These are phyloP conservation scores for Venturia carpophila DNA, from an alignment of 2,329 filamentous ascomycete species.

Conservation along the genomic window DNA sequence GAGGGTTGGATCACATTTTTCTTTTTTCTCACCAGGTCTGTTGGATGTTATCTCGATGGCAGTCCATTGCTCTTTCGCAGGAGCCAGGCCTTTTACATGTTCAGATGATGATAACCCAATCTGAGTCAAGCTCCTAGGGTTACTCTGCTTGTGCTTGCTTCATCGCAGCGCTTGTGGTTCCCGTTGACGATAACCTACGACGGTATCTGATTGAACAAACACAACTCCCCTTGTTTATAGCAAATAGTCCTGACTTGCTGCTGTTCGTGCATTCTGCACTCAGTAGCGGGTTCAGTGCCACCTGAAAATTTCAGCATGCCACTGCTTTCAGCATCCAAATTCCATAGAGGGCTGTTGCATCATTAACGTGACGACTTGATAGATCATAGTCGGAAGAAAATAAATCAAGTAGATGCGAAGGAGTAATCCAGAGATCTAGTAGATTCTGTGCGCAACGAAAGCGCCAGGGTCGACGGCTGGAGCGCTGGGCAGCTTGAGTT, in stretches of 20 bases:
- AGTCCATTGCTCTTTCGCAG: slow-evolving; percentile 15
- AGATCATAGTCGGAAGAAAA: too few relatives aligned
- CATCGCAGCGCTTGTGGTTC: slow-evolving; percentile 1
- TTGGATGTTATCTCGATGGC: slow-evolving; percentile 6
- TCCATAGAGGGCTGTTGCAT: too few relatives aligned
- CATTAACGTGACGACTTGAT: too few relatives aligned
- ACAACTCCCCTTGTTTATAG: background rate
- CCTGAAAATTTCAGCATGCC: too few relatives aligned
- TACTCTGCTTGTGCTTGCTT: slow-evolving; percentile 18
- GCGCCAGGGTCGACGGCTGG: background rate
- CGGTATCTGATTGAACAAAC: slow-evolving; percentile 39
- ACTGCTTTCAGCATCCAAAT: too few relatives aligned
- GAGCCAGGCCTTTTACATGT: slow-evolving; percentile 45
- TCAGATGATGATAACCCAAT: slow-evolving; percentile 15
- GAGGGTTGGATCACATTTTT: slow-evolving; percentile 46
- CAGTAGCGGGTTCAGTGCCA: background rate
- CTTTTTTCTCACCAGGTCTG: slow-evolving; percentile 9
- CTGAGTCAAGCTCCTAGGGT: slow-evolving; percentile 15
- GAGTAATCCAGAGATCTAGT: too few relatives aligned
- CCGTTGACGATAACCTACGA: slow-evolving; percentile 38
- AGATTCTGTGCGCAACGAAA: too few relatives aligned
- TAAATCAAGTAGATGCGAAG: too few relatives aligned
- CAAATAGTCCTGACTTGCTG: background rate
- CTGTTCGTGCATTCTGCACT: slow-evolving; percentile 1
- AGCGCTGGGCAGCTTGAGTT: background rate